Evolutionary conservation across 1,284 basidiomycete species (phyloP).

Genomic region (Tylopilus microsporus): DNA sequence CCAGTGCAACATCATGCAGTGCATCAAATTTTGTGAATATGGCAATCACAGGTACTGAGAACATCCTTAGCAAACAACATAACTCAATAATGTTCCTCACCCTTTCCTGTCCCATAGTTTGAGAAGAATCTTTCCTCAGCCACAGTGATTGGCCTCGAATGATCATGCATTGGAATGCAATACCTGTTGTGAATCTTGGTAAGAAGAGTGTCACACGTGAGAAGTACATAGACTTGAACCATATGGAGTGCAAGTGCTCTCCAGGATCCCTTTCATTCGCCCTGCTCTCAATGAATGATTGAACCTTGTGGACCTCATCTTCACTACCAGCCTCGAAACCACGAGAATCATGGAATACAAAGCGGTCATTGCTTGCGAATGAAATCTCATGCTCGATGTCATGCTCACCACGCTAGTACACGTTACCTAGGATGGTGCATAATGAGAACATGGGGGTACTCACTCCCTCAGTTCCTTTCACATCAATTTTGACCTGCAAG

Average conservation of each 20-base stretch:
- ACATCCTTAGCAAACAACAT: neutral
- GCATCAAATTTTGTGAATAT: slow-evolving; percentile 20
- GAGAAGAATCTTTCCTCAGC: slow-evolving; percentile 15
- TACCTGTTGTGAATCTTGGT: slow-evolving; percentile 9
- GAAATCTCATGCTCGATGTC: slow-evolving; percentile 30
- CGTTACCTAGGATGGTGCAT: neutral
- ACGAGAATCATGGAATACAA: slow-evolving; percentile 21
- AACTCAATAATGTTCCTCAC: neutral
- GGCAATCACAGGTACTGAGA: slow-evolving; percentile 15
- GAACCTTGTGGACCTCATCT: slow-evolving; percentile 18
- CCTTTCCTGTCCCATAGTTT: slow-evolving; percentile 10
- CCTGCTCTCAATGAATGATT: slow-evolving; percentile 18
- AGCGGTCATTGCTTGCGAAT: slow-evolving; percentile 17
- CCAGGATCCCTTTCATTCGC: neutral
- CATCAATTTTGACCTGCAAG: neutral
- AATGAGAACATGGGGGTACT: neutral
- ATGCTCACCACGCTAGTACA: slow-evolving; percentile 27
- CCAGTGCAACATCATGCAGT: slow-evolving; percentile 2
- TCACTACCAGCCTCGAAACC: slow-evolving; percentile 26
- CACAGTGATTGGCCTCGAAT: slow-evolving; percentile 4
- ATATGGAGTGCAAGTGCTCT: slow-evolving; percentile 26
- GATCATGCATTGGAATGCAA: slow-evolving; percentile 15
- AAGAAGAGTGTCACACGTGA: neutral
- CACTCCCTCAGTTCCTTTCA: neutral
- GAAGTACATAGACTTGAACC: slow-evolving; percentile 14